Conservation (phyloP, 176 grass and related monocot genomes). For the Thalia dealbata region DNA sequence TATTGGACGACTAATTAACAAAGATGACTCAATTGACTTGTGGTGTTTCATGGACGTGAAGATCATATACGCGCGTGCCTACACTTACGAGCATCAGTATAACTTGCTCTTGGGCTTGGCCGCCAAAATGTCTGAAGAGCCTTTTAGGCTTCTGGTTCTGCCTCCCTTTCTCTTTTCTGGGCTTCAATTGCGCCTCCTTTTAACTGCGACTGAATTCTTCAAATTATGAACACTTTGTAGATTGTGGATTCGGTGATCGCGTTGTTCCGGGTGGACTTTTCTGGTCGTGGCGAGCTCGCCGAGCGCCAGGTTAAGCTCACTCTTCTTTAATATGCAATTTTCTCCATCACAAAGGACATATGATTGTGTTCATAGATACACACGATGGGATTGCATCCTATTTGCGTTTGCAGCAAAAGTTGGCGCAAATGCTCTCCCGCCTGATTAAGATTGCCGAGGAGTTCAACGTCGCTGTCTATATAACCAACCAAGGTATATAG, state of each 20-base stretch:
- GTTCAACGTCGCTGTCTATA: slow-evolving; percentile 93
- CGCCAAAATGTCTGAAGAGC: slow-evolving; percentile 95
- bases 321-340: neutral
- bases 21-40: no score
- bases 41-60: slow-evolving; percentile 8
- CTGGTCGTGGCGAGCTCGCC: slow-evolving; percentile 74
- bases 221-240: slow-evolving; percentile 30
- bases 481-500: slow-evolving; percentile 71
- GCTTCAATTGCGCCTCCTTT: neutral
- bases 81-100: slow-evolving; percentile 87
- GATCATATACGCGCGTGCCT: slow-evolving; percentile 96
- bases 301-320: slow-evolving; percentile 50
- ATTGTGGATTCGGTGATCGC: slow-evolving; percentile 86
- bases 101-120: slow-evolving; percentile 85
- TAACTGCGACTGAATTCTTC: neutral
- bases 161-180: neutral
- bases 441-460: slow-evolving; percentile 90
- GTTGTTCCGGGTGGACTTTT: slow-evolving; percentile 77
- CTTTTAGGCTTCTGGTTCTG: slow-evolving; percentile 59
- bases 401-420: slow-evolving; percentile 57
- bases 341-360: neutral
- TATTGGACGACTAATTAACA: neutral
- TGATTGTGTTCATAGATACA: neutral
- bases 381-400: neutral
- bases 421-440: slow-evolving; percentile 80